Base-by-base conservation (phyloP, 2,329 filamentous ascomycete species). In the Hypomyces perniciosus region DNA sequence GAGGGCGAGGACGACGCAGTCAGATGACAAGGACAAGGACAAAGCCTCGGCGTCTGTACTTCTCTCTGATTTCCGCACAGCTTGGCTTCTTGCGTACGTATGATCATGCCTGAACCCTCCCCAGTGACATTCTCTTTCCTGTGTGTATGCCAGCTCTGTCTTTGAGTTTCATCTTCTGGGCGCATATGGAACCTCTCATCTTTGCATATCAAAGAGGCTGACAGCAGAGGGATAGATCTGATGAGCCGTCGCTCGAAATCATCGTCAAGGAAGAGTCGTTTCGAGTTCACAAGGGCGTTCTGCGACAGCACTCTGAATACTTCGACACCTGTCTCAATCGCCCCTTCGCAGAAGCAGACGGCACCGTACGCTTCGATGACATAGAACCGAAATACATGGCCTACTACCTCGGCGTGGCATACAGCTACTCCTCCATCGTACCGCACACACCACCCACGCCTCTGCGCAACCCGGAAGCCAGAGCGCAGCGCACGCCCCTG, bases 11-110 rank as follows among this genome's bases (percentile, higher is more conserved):
- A 46, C 50, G 20, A 38, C 55, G 12, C 50, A 56, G 12, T 44
- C 45, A 6, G 52, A 50, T n/a, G 56, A 51, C 6, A 54, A 51
- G 47, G 48, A 8, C 37, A 13, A 8, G 6, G 20, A 43, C 5
- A 7, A 13, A n/a, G 8, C 41, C 5, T 26, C 53, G 12, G 52
- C 57, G n/a, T 62, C 64, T 8, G 46, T 59, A 28, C 58, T 67
- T 8, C 59, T 65, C 4, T 56, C 60, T 1, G 66, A 69, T 50
- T 57, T 55, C 55, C 64, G 66, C 39, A 67, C 61, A 6, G 58
- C 62, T 6, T 69, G 67, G 67, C 62, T 68, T 2, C 51, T 68
- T 6, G 64, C 63, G 67, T 69, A 61, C 29, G 62, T 57, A 44
- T 34, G 33, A 13, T 10, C 20, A 30, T 6, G 1, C 13, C 13